Evolutionary conservation across 352 stramenopile genomes (phyloP), one percentile per base, ranked within the genome.

Genomic region (Aphanomyces invadans): DNA sequence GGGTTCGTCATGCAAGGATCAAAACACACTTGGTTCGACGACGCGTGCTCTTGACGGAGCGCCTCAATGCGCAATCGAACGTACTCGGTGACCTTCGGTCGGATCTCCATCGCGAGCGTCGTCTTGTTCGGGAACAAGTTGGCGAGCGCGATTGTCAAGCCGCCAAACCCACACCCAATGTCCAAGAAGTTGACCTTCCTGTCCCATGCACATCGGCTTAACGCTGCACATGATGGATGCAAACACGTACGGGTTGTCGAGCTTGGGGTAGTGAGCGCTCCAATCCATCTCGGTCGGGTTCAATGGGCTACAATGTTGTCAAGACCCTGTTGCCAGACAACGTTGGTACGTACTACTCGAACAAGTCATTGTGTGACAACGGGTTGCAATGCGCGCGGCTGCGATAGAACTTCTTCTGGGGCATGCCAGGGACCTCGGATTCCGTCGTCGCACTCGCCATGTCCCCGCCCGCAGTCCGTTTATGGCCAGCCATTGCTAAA

Each of bases 321-420:
- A 69, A 23, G n/a, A n/a, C n/a, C n/a, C n/a, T n/a, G n/a, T n/a
- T n/a, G n/a, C n/a, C n/a, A n/a, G n/a, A n/a, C n/a, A 28, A 23
- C 21, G n/a, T 5, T 15, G 62, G 7, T 33, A 80, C 83, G 70
- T 73, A 92, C 84, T 98, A 98, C 56, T 95, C 78, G 67, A 98
- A 98, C 51, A 82, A 86, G 77, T 99, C 92, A 78, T 98, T 98
- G 77, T 98, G 91, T 23, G 89, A 97, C 32, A 99, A 77, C 32
- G 96, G 96, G 76, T 99, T 99, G 78, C 91, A 98, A 75, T 99
- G 96, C 21, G 96, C 96, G 33, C 96, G 86, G 74, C 87, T 94
- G 44, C 96, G 88, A 76, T 97, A 99, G 74, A 97, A 98, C 74
- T 97, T 97, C 77, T 99, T 99, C 79, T 98, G 86, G 51, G 89